A percentile compares a stretch with the other conserved stretches of the same genome.
phyloP scores from a whole-genome alignment of 495 filamentous ascomycete genomes.

The Aspergillus heteromorphus region DNA sequence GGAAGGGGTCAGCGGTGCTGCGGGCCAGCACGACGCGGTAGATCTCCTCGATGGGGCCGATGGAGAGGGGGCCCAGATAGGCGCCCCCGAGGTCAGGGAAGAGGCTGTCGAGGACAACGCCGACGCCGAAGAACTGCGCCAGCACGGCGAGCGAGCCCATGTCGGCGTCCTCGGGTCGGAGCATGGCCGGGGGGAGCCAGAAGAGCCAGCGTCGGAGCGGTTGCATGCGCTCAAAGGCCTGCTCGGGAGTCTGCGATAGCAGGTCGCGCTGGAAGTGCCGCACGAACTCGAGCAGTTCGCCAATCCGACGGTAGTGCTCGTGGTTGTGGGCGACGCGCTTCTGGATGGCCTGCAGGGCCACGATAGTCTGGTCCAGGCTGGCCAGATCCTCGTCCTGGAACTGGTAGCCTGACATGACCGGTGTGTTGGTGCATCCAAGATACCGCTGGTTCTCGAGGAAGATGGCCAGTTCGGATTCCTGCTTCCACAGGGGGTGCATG shows the following conservation, averaged over 20 bases:
- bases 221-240: slow-evolving; percentile 84
- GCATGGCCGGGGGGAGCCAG: slow-evolving; percentile 80
- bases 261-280: slow-evolving; percentile 70
- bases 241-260: slow-evolving; percentile 64
- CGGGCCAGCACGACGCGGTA: slow-evolving; percentile 47
- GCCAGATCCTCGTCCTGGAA: slow-evolving; percentile 57
- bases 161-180: slow-evolving; percentile 45
- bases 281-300: slow-evolving; percentile 76
- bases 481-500: slow-evolving; percentile 83
- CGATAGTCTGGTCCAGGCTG: slow-evolving; percentile 52
- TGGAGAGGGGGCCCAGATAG: slow-evolving; percentile 72
- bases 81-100: slow-evolving; percentile 87
- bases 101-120: slow-evolving; percentile 78
- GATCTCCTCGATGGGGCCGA: slow-evolving; percentile 74
- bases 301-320: slow-evolving; percentile 67
- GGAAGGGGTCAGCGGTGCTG: slow-evolving; percentile 31
- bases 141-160: slow-evolving; percentile 53
- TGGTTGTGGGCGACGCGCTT: slow-evolving; percentile 64
- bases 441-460: slow-evolving; percentile 65
- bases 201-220: slow-evolving; percentile 87
- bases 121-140: slow-evolving; percentile 86
- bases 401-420: slow-evolving; percentile 44
- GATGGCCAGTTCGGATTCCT: slow-evolving; percentile 77
- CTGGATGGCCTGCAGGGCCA: slow-evolving; percentile 60
- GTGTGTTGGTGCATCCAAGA: slow-evolving; percentile 49